Evolutionary conservation across 129 eudicot genomes (phyloP), one percentile per base, ranked within the genome.

Genomic region (Pittosporum tobira): DNA sequence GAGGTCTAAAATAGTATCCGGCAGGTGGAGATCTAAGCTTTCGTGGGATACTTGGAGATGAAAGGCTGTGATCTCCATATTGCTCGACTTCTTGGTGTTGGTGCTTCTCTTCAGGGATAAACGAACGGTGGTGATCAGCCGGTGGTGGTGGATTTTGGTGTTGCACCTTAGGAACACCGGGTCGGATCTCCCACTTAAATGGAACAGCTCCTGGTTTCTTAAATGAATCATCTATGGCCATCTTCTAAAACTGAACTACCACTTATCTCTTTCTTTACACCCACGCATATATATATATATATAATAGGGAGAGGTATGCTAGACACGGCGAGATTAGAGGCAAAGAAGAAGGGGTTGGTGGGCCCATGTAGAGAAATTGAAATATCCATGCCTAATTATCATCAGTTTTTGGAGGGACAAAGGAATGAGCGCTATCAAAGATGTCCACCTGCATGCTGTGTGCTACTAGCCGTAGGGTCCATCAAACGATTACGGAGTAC

Each of bases 131-230:
- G 20, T 50, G 62, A 26, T 59, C 46, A 10, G 7, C 37, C 37
- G 37, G 65, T 44, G 40, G 67, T 50, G 63, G 29, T 18, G 37
- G 37, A 23, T 53, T 28, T 30, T 63, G 77, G 31, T 67, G 60
- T 22, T 38, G 61, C 56, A 64, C 51, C 76, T 88, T 88, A 4
- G 96, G 94, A 19, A 88, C 94, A n/a, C 96, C 96, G 47, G 96
- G 96, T 44, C 84, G 81, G 63, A 81, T 75, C 84, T 88, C 96
- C 96, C 96, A 88, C 34, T 75, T 68, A 76, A 88, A 88, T 34
- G 96, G 96, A 31, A 88, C 48, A 0, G 86, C 47, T 56, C 94
- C 96, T 25, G 88, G 88, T 45, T 76, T 58, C 66, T 54, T 76
- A 57, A 83, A 83, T 11, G 85, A 88, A 44, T 80, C 86, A 40